Conservation (phyloP, 352 stramenopile genomes). For the Phytophthora hibernalis region DNA sequence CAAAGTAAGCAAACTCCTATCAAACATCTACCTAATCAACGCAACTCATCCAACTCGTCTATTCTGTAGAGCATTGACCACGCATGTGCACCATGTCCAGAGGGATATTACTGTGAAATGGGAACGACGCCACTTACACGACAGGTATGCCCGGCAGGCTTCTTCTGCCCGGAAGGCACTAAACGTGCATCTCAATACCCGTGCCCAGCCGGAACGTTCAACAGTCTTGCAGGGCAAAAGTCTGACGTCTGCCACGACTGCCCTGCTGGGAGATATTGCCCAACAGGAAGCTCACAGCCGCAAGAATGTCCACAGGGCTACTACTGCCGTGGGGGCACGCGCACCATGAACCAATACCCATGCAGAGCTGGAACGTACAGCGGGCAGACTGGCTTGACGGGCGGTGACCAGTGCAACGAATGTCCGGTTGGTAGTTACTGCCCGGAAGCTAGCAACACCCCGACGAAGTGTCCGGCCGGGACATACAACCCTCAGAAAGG, state of each 20-base stretch:
- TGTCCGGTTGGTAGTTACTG: slow-evolving; percentile 86
- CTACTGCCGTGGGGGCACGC: slow-evolving; percentile 84
- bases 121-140: slow-evolving; percentile 68
- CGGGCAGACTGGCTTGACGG: slow-evolving; percentile 55
- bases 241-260: slow-evolving; percentile 65
- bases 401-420: slow-evolving; percentile 58
- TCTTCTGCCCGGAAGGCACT: slow-evolving; percentile 76
- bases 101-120: slow-evolving; percentile 85
- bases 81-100: slow-evolving; percentile 74
- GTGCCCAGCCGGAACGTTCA: slow-evolving; percentile 91
- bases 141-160: slow-evolving; percentile 69
- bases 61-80: slow-evolving; percentile 74
- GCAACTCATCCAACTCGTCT: background rate
- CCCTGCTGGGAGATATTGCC: slow-evolving; percentile 71
- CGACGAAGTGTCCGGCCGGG: slow-evolving; percentile 72
- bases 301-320: slow-evolving; percentile 77
- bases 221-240: slow-evolving; percentile 53
- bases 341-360: slow-evolving; percentile 70
- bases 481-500: slow-evolving; percentile 73
- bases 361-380: slow-evolving; percentile 91
- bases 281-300: slow-evolving; percentile 51
- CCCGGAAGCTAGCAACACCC: slow-evolving; percentile 73
- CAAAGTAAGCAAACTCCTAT: slow-evolving; percentile 46
- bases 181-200: slow-evolving; percentile 73
- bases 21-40: background rate